These are phyloP conservation scores for Endotrypanum monterogeii DNA, from an alignment of 208 protist species.

Conservation along the genomic window DNA sequence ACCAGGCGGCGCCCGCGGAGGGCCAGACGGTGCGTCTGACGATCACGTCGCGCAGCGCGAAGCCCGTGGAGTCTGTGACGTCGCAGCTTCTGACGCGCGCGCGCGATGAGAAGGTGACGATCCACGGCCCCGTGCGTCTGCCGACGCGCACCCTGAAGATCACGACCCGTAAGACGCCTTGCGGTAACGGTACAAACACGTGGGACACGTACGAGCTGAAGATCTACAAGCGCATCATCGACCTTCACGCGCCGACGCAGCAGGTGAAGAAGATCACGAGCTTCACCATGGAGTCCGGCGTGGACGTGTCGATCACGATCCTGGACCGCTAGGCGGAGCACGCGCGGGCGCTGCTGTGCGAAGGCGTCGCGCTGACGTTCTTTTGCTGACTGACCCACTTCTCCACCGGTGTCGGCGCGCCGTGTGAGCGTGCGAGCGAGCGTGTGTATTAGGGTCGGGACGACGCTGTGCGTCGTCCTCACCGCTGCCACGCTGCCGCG, in stretches of 20 bases:
- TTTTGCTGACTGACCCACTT: background rate
- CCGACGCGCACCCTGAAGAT: slow-evolving; percentile 98
- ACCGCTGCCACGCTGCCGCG: background rate
- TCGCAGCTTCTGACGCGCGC: slow-evolving; percentile 93
- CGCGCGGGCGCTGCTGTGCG: background rate
- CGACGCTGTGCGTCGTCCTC: slow-evolving; percentile 6
- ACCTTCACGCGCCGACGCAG: slow-evolving; percentile 92
- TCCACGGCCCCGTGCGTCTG: slow-evolving; percentile 98
- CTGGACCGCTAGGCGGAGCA: slow-evolving; percentile 40
- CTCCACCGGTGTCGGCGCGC: background rate
- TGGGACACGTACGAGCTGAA: slow-evolving; percentile 99
- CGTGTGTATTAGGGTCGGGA: background rate
- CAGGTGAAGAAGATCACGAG: slow-evolving; percentile 93
- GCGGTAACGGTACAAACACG: slow-evolving; percentile 99
- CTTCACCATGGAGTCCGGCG: slow-evolving; percentile 87
- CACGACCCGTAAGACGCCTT: slow-evolving; percentile 99
- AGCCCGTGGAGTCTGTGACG: slow-evolving; percentile 98
- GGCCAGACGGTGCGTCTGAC: slow-evolving; percentile 97
- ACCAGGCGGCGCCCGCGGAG: slow-evolving; percentile 48
- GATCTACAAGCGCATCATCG: slow-evolving; percentile 99
- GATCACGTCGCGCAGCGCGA: slow-evolving; percentile 96
- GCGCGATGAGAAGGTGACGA: slow-evolving; percentile 95
- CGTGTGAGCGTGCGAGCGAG: background rate
- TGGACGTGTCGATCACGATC: slow-evolving; percentile 90
- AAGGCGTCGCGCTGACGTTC: slow-evolving; percentile 1